These are phyloP conservation scores for Flueggea neowawraea DNA, from an alignment of 441 rosid species.

Conservation along the genomic window DNA sequence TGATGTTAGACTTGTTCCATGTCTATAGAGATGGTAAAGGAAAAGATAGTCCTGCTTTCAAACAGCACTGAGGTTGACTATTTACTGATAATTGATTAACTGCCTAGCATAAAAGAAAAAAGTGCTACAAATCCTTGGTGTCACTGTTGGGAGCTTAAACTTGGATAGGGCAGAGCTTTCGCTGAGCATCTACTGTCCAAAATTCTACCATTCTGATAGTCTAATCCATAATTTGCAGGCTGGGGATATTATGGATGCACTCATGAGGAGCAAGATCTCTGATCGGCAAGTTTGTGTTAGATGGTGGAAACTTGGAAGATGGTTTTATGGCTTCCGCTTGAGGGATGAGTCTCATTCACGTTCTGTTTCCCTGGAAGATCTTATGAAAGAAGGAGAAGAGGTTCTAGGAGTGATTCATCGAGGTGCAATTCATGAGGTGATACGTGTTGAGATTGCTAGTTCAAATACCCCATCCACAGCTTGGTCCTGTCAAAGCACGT, in stretches of 20 bases:
- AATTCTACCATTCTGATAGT: conserved; percentile 1
- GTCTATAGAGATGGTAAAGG: too few relatives aligned
- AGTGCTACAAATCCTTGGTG: not conserved
- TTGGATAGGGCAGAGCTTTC: not conserved
- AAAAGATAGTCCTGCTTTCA: too few relatives aligned
- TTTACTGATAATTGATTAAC: too few relatives aligned
- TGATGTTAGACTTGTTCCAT: too few relatives aligned
- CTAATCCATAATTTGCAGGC: conserved; percentile 21
- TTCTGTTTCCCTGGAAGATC: conserved; percentile 38
- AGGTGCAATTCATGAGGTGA: conserved; percentile 66
- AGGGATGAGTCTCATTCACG: conserved; percentile 53
- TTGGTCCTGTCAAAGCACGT: conserved; percentile 22
- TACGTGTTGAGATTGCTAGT: conserved; percentile 52
- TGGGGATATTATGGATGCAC: conserved; percentile 32
- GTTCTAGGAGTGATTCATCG: conserved; percentile 55
- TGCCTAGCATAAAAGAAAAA: too few relatives aligned
- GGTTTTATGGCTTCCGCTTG: conserved; percentile 63
- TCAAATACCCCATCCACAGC: conserved; percentile 25
- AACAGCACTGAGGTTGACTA: too few relatives aligned
- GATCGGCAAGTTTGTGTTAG: conserved; percentile 51
- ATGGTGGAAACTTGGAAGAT: conserved; percentile 78
- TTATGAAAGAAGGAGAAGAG: conserved; percentile 35
- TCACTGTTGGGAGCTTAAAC: not conserved
- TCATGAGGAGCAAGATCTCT: conserved; percentile 38
- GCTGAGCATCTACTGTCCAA: not conserved